Base-by-base conservation (phyloP, 2,329 filamentous ascomycete species). In the Colletotrichum sp. region DNA sequence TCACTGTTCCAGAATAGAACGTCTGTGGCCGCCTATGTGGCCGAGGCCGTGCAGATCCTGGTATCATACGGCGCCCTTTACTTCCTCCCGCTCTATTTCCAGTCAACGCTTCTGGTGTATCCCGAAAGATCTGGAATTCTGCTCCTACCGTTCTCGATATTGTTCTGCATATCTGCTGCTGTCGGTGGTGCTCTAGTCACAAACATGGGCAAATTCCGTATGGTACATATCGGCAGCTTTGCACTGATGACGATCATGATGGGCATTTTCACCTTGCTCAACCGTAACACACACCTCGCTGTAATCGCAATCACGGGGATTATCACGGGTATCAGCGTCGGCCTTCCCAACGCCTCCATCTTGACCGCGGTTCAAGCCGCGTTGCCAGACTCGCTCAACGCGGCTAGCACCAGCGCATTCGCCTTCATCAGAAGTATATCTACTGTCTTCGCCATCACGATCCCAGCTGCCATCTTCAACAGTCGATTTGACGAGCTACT, bases 11-110 rank as follows among this genome's bases (percentile, higher is more conserved):
- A 79, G 4, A 89, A 88, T 73, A 81, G 85, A 8, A 89, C 88
- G 34, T 96, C 95, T 82, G 81, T 93, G 30, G 92, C 93, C 9
- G 88, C 92, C 3, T 91, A 96, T 16, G 84, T 86, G 4, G 87
- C 94, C 55, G 93, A 92, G 78, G 95, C 95, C 84, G 89, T 91
- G 77, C 95, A 98, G 82, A 93, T 93, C 64, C 90, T 93, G 79
- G 92, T 94, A 6, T 89, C 87, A 6, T 83, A 83, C 70, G 86
- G 85, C 82, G 77, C 81, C 2, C 79, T 84, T 60, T 86, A 84
- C 79, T 88, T 88, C 74, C 65, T 88, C 2, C 87, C 88, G 0
- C 73, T 89, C 3, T 89, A 88, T 77, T 89, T 89, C 78, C 87
- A 89, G 68, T 83, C 81, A 1, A 85, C 89, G 0, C 80, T 80